Base-by-base conservation (phyloP, 805 yeast genomes). In the Zygoascus tannicola region DNA sequence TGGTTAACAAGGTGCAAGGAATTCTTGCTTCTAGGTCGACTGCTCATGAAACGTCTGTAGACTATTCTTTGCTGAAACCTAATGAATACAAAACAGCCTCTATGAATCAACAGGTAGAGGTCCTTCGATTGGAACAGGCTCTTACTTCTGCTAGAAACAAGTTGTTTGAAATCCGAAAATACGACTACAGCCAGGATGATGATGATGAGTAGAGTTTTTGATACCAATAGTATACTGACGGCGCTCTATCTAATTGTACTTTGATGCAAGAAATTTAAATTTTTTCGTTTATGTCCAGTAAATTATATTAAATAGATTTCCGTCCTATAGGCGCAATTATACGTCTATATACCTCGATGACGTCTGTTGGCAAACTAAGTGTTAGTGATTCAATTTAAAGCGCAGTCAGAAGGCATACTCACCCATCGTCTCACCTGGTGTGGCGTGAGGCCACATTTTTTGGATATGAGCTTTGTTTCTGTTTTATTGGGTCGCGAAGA, bases 41-140 rank as follows among this genome's bases (percentile, higher is more conserved):
- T 28, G 70, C 66, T 4, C 64, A 68, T 21, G 63, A 56, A n/a
- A 59, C 55, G 21, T 69, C 68, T 30, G 64, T 79, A 44, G 94
- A 87, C 59, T 82, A 79, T 57, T 69, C 83, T 19, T 74, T 73
- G 55, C 63, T 85, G 45, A 70, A 85, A 5, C 74, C 83, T 23
- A 85, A 83, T 58, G 94, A 85, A 61, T 85, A 84, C 54, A 83
- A 81, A 62, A 82, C 94, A 0, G 74, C 76, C 19, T 92, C 87
- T 55, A 84, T 86, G 94, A 94, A 85, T 58, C 95, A 85, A 62
- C 96, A 86, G 60, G 95, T 86, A 4, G 88, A 84, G 58, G 86
- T 87, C 41, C 69, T 86, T 62, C 84, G 83, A 61, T 68, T 86
- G 44, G 95, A 86, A 56, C 83, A 83, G 53, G 74, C 81, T 38